These are phyloP conservation scores for Backusella westeae DNA, from an alignment of 192 early-diverging fungal genomes.

Conservation along the genomic window DNA sequence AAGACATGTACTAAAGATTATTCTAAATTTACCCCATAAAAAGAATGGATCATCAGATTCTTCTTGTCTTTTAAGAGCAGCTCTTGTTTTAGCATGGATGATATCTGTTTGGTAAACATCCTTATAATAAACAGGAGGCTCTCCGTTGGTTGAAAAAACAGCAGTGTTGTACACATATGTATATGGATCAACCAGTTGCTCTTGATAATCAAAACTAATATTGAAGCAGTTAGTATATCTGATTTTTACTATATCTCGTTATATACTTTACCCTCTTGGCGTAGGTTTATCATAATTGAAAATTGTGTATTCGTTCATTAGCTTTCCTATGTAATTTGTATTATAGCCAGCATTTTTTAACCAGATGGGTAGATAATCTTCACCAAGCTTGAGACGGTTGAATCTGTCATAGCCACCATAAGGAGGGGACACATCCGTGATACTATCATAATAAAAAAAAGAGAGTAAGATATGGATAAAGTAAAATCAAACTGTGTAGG, in stretches of 20 bases:
- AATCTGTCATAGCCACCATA: constrained; percentile 46
- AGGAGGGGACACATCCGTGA: constrained; percentile 33
- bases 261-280: constrained; percentile 28
- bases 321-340: constrained; percentile 69
- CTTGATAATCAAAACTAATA: constrained; percentile 15
- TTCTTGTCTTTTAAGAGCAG: constrained; percentile 40
- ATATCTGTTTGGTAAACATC: constrained; percentile 57
- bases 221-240: background rate
- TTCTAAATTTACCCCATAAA: constrained; percentile 29
- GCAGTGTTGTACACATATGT: constrained; percentile 56
- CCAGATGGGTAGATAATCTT: constrained; percentile 52
- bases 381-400: constrained; percentile 33
- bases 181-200: constrained; percentile 51
- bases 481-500: background rate
- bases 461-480: background rate
- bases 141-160: constrained; percentile 58
- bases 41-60: constrained; percentile 42
- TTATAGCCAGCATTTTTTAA: constrained; percentile 55
- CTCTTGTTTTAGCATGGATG: constrained; percentile 48
- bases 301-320: constrained; percentile 51
- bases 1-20: constrained; percentile 1
- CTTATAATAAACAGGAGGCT: constrained; percentile 42
- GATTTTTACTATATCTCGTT: background rate
- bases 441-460: constrained; percentile 17
- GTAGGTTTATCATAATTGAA: constrained; percentile 36